Base-by-base conservation (phyloP, 371 early-diverging fungal species). In the Blakeslea trispora region DNA sequence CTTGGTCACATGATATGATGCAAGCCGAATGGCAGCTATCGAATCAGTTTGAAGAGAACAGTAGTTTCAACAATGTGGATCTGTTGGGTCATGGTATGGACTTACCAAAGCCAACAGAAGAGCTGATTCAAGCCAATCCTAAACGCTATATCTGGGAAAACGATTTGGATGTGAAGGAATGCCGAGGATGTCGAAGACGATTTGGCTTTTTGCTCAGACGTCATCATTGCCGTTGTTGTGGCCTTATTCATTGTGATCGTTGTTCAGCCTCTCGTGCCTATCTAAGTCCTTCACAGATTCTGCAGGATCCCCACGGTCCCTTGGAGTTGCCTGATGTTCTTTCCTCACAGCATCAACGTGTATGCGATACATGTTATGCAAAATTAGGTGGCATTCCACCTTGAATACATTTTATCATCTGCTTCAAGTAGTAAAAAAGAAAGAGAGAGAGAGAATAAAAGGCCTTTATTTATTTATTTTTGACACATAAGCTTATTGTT, bases 191-290 rank as follows among this genome's bases (percentile, higher is more conserved):
- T 54, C 64, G 66, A 14, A 73, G 84, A 34, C 75, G 78, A 48
- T 92, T 94, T 64, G 83, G 79, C 0, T 63, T 84, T 15, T 60
- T 79, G 34, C 58, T 90, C 2, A 71, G 94, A 51, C 84, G 92
- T 45, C 94, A 92, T 59, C 93, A 93, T 63, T 93, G 93, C 59
- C 83, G 91, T 57, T 88, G 91, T n/a, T 94, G 94, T 80, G 93
- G 94, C 17, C 69, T 82, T 8, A 81, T 92, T 49, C 87, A 89
- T 21, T 93, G 94, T 63, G 89, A 89, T 64, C 66, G 70, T 6
- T 92, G 91, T 58, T 88, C 89, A 0, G 70, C 76, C 17, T 71
- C 75, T 2, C 79, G 88, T 15, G 71, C 82, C 5, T 75, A 75
- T 45, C 54, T 89, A 4, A 50, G 66, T 9, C 68, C 81, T 0